phyloP scores from a whole-genome alignment of 139 green algal genomes.

The Chlamydomonas schloesseri region DNA sequence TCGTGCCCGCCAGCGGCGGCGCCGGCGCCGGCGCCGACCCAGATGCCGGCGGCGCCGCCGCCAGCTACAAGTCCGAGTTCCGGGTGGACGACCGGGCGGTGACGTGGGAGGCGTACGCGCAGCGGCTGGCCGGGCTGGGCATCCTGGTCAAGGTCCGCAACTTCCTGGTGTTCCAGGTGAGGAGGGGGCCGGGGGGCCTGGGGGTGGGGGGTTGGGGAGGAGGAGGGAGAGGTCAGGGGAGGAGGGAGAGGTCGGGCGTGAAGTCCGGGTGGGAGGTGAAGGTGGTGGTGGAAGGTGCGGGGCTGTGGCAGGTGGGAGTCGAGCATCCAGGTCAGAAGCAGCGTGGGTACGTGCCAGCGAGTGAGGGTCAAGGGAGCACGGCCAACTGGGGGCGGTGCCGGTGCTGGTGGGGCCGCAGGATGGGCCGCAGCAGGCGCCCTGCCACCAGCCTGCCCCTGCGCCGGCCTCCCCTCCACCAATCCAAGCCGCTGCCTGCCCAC shows the following conservation, averaged over 20 bases:
- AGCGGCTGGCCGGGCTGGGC: conserved; percentile 80
- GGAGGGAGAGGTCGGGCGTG: too few species aligned
- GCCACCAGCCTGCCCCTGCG: too few species aligned
- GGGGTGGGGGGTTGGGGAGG: neutral
- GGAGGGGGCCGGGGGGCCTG: too few species aligned
- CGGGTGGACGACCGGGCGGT: conserved; percentile 81
- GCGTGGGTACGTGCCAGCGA: too few species aligned
- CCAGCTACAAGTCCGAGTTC: conserved; percentile 75
- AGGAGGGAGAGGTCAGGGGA: neutral
- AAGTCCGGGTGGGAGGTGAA: neutral
- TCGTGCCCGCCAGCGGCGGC: conserved; percentile 66
- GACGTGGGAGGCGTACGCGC: conserved; percentile 90
- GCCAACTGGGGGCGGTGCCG: too few species aligned
- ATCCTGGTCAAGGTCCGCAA: conserved; percentile 97
- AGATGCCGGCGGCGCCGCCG: neutral
- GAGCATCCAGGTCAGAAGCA: too few species aligned
- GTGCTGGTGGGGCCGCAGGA: too few species aligned
- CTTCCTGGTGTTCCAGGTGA: conserved; percentile 98
- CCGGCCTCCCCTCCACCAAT: too few species aligned
- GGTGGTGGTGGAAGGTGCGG: neutral
- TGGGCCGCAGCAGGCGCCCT: too few species aligned
- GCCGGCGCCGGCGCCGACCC: neutral
- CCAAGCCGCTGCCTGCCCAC: too few species aligned
- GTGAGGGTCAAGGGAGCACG: too few species aligned
- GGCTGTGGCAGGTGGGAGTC: too few species aligned